phyloP scores from a whole-genome alignment of 139 green algal species.

The Coccomyxa sp. region DNA sequence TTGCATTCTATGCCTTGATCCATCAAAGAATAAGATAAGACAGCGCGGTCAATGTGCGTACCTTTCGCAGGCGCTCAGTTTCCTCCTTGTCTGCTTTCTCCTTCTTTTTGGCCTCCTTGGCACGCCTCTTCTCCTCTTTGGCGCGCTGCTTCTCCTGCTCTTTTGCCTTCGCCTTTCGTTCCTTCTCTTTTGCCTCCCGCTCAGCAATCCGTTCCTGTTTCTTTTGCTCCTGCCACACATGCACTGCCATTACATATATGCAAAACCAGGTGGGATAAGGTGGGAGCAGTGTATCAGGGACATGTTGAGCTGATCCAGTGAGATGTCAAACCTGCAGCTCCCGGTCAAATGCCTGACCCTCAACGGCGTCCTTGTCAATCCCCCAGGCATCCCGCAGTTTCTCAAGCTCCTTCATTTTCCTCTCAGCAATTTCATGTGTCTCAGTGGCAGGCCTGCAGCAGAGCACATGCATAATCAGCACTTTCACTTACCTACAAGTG shows the following conservation, averaged over 20 bases:
- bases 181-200: constrained; percentile 30
- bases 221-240: constrained; percentile 44
- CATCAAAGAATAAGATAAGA: background rate
- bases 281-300: background rate
- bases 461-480: background rate
- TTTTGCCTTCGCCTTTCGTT: constrained; percentile 9
- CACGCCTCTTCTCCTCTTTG: constrained; percentile 25
- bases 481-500: background rate
- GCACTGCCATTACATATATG: background rate
- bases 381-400: constrained; percentile 61
- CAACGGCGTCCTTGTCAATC: constrained; percentile 52
- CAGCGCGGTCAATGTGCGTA: background rate
- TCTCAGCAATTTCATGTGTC: constrained; percentile 73
- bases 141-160: constrained; percentile 31
- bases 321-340: constrained; percentile 36
- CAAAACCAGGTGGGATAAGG: background rate
- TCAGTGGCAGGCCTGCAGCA: constrained; percentile 54
- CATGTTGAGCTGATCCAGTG: background rate
- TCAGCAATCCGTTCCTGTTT: constrained; percentile 42
- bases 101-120: constrained; percentile 15
- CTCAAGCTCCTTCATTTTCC: constrained; percentile 84
- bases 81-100: constrained; percentile 2
- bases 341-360: constrained; percentile 89
- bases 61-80: constrained; percentile 2
- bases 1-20: background rate